Conservation (phyloP, 768 basidiomycete species). For the Mycena venus region DNA sequence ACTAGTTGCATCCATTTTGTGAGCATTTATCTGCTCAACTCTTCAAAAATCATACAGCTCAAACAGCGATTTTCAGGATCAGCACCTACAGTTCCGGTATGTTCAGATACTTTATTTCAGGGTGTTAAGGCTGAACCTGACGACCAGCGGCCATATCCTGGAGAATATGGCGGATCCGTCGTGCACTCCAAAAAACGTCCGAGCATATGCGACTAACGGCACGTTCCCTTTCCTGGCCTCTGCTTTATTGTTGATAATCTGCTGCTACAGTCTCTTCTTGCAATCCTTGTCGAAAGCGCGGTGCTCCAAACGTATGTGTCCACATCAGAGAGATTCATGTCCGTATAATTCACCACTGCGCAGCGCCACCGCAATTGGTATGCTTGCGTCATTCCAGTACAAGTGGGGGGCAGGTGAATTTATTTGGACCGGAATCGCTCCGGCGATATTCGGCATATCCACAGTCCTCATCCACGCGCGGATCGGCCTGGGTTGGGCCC, state of each 20-base stretch:
- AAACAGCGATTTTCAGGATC: slow-evolving; percentile 11
- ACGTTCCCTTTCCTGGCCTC: background rate
- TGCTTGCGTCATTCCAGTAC: slow-evolving; percentile 27
- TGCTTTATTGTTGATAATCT: background rate
- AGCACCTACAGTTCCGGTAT: slow-evolving; percentile 26
- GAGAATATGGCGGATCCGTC: slow-evolving; percentile 19
- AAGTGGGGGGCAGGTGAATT: slow-evolving; percentile 25
- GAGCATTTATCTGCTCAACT: background rate
- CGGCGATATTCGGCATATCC: slow-evolving; percentile 16
- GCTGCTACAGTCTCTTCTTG: slow-evolving; percentile 18
- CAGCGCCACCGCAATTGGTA: slow-evolving; percentile 20
- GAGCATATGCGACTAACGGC: slow-evolving; percentile 19
- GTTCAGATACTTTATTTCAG: background rate
- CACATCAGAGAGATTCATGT: background rate
- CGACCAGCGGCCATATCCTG: slow-evolving; percentile 11
- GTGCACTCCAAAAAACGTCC: slow-evolving; percentile 14
- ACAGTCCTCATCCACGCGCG: slow-evolving; percentile 29
- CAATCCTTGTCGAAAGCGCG: slow-evolving; percentile 26
- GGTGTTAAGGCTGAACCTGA: background rate
- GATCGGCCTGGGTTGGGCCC: slow-evolving; percentile 27
- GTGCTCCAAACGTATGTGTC: slow-evolving; percentile 20
- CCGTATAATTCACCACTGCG: slow-evolving; percentile 6
- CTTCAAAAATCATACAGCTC: background rate
- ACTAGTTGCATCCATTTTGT: slow-evolving; percentile 25
- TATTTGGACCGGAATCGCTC: slow-evolving; percentile 24